Percentiles rank a stretch among this genome's conserved stretches.
These are phyloP conservation scores for Malus domestica DNA, from an alignment of 306 rosid genomes.

Conservation along the genomic window DNA sequence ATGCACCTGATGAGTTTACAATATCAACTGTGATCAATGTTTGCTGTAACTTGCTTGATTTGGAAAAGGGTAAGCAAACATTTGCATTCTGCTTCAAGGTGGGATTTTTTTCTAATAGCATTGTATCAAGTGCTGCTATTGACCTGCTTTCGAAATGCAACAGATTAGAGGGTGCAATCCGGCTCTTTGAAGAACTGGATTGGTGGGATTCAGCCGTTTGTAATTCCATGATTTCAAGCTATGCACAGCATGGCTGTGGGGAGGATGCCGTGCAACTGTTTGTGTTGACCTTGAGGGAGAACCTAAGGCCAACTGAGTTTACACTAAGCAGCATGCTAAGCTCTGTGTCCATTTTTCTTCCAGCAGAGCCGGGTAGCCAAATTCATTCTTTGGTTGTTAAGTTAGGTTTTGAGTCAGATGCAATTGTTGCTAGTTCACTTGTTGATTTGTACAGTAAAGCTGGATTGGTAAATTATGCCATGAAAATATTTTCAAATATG, in stretches of 20 bases:
- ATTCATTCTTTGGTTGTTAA: constrained; percentile 64
- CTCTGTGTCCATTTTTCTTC: constrained; percentile 42
- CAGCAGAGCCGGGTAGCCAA: constrained; percentile 50
- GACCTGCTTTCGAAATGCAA: constrained; percentile 82
- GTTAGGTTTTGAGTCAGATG: constrained; percentile 57
- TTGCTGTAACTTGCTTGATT: constrained; percentile 52
- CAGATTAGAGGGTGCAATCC: constrained; percentile 63
- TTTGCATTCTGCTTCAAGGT: constrained; percentile 58
- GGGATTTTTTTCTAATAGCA: constrained; percentile 69
- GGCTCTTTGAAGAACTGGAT: constrained; percentile 46
- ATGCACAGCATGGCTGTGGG: constrained; percentile 39
- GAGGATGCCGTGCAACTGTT: constrained; percentile 54
- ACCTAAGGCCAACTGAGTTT: constrained; percentile 64
- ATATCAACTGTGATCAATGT: constrained; percentile 54
- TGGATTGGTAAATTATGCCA: constrained; percentile 50
- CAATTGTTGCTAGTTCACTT: constrained; percentile 62
- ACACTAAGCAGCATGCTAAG: constrained; percentile 61
- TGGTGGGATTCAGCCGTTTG: constrained; percentile 53
- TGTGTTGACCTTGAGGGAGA: constrained; percentile 48
- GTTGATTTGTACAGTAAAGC: constrained; percentile 60
- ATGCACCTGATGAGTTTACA: constrained; percentile 61
- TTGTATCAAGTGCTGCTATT: constrained; percentile 70
- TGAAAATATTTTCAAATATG: constrained; percentile 42
- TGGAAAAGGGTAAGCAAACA: constrained; percentile 76
- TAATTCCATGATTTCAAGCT: constrained; percentile 81